These are phyloP conservation scores for Trichoderma citrinoviride DNA, from an alignment of 2,329 filamentous ascomycete species.

Conservation along the genomic window DNA sequence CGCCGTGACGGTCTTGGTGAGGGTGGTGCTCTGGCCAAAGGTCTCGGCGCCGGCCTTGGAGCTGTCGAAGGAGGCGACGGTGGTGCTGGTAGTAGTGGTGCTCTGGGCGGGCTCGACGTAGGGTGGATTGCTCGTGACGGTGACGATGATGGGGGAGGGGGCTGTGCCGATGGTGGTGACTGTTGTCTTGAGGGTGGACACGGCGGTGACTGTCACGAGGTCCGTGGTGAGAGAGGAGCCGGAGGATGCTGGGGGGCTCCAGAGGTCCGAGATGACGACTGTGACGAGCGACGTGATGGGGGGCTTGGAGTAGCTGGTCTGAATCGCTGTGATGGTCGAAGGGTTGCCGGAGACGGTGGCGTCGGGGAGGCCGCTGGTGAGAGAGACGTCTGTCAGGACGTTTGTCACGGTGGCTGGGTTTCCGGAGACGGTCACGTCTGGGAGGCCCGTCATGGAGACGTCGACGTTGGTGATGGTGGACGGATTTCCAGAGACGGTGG, in stretches of 20 bases:
- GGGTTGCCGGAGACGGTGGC: conserved; percentile 35
- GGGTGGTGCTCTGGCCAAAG: conserved; percentile 30
- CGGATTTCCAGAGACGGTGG: conserved; percentile 34
- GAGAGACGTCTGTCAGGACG: conserved; percentile 27
- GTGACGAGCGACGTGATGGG: conserved; percentile 26
- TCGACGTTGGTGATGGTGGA: conserved; percentile 34
- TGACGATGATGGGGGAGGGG: conserved; percentile 28
- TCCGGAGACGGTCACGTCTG: conserved; percentile 32
- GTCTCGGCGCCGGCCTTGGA: conserved; percentile 27
- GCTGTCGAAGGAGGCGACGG: conserved; percentile 26
- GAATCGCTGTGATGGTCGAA: conserved; percentile 33
- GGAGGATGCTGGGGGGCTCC: conserved; percentile 23
- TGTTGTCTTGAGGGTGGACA: conserved; percentile 30
- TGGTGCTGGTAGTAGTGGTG: not conserved
- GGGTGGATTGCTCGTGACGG: conserved; percentile 25
- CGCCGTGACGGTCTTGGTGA: conserved; percentile 35
- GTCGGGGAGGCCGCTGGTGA: conserved; percentile 29
- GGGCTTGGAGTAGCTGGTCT: conserved; percentile 28
- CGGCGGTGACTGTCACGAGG: conserved; percentile 30
- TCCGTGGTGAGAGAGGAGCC: conserved; percentile 2
- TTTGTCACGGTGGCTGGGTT: conserved; percentile 33
- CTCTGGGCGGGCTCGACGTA: conserved; percentile 2
- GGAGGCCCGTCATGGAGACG: conserved; percentile 28
- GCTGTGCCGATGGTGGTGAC: conserved; percentile 28
- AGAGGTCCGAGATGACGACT: conserved; percentile 35